phyloP scores from a whole-genome alignment of 2,329 filamentous ascomycete genomes.

The Aspergillus sp. region DNA sequence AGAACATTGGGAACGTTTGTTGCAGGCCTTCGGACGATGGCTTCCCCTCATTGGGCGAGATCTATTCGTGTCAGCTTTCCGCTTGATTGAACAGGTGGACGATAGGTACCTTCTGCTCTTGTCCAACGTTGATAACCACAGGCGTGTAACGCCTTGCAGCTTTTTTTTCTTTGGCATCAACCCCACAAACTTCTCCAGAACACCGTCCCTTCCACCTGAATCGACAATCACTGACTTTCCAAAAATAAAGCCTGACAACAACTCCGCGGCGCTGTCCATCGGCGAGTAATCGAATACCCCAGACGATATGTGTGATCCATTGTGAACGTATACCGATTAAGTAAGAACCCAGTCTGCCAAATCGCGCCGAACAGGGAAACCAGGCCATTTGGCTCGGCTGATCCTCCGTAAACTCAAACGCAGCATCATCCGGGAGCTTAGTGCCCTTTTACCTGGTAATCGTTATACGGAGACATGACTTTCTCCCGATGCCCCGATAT shows the following conservation, averaged over 20 bases:
- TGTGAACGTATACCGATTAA: no score
- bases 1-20: constrained; percentile 6
- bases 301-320: constrained; percentile 3
- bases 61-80: background rate
- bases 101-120: constrained; percentile 10
- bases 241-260: constrained; percentile 4
- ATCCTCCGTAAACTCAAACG: no score
- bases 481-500: constrained; percentile 29
- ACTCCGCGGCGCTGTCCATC: constrained; percentile 3
- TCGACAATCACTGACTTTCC: constrained; percentile 14
- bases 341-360: no score
- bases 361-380: no score
- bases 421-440: background rate
- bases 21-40: background rate
- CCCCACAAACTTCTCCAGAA: constrained; percentile 2
- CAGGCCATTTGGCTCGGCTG: no score
- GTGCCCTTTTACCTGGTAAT: constrained; percentile 20
- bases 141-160: constrained; percentile 4
- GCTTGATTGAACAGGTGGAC: background rate
- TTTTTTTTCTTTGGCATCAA: background rate
- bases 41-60: constrained; percentile 3
- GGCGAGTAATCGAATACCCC: constrained; percentile 6
- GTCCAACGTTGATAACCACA: constrained; percentile 10
- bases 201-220: constrained; percentile 8
- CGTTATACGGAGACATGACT: constrained; percentile 43